Evolutionary conservation across 2,329 filamentous ascomycete species (phyloP).

Genomic region (Paraphaeosphaeria minitans): DNA sequence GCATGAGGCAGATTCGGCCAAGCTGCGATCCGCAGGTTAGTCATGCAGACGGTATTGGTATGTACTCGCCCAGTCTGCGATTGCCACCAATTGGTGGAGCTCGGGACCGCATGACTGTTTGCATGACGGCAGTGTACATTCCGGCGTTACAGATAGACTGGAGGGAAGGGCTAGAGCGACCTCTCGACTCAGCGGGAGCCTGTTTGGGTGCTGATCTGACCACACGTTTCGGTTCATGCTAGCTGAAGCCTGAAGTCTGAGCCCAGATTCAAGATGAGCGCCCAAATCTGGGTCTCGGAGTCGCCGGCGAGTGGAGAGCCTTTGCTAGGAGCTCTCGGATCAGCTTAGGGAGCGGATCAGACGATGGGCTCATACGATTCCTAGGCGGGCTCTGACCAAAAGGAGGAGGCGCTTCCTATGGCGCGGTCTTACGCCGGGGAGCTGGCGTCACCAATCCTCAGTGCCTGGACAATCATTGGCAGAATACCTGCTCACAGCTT

Average conservation of each 20-base stretch:
- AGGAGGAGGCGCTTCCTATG: constrained; percentile 7
- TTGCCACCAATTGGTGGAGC: constrained; percentile 12
- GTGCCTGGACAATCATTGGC: constrained; percentile 15
- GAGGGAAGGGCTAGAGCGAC: constrained; percentile 12
- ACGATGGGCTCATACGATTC: constrained; percentile 2
- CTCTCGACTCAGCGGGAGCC: constrained; percentile 12
- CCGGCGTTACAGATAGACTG: constrained; percentile 10
- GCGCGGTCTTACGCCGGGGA: constrained; percentile 6
- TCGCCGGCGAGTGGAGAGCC: constrained; percentile 11
- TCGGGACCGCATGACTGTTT: constrained; percentile 16
- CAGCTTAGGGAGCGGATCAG: constrained; percentile 10
- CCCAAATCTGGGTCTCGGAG: constrained; percentile 17
- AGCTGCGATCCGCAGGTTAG: constrained; percentile 12
- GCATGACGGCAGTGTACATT: constrained; percentile 18
- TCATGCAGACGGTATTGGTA: constrained; percentile 7
- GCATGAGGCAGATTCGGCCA: constrained; percentile 13
- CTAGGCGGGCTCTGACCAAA: constrained; percentile 11
- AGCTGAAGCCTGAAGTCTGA: constrained; percentile 9
- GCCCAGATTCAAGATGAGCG: constrained; percentile 9
- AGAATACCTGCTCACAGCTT: constrained; percentile 10
- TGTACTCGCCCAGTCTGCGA: constrained; percentile 15
- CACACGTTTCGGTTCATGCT: not conserved
- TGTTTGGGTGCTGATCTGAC: constrained; percentile 16
- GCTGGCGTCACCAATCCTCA: constrained; percentile 11
- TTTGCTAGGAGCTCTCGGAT: constrained; percentile 5